Base-by-base conservation (phyloP, 1,284 basidiomycete species). In the Ceraceosorus guamensis region DNA sequence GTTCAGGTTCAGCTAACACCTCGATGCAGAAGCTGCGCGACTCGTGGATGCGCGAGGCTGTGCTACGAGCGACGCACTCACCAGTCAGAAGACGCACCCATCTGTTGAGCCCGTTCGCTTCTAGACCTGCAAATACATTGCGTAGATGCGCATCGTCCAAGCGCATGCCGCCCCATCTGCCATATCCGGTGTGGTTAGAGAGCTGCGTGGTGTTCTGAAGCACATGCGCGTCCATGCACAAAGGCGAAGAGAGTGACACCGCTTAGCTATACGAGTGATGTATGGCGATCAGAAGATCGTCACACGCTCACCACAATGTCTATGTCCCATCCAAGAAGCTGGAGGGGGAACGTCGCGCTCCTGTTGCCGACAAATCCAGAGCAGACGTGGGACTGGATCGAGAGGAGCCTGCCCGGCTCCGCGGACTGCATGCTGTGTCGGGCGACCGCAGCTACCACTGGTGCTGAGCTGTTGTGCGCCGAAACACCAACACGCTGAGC, bases 271-370 rank as follows among this genome's bases (percentile, higher is more conserved):
- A n/a, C n/a, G n/a, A n/a, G n/a, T n/a, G n/a, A n/a, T n/a, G n/a
- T n/a, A n/a, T n/a, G n/a, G n/a, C n/a, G n/a, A n/a, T n/a, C n/a
- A n/a, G n/a, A n/a, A n/a, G n/a, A n/a, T n/a, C n/a, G n/a, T n/a
- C n/a, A n/a, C n/a, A n/a, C n/a, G n/a, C n/a, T n/a, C n/a, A n/a
- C n/a, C n/a, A n/a, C n/a, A n/a, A 89, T 90, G 79, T 98, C 93
- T 44, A 97, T 91, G 66, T 98, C 91, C 79, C 88, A 97, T 30
- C 91, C 93, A 46, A 97, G 83, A 59, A 89, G 86, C 77, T 97
- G 92, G 13, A 97, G 82, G 0, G 93, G 92, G 73, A 99, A 96
- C 0, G 90, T 87, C 0, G 93, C 93, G 2, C 92, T 89, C 53
- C 81, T 77, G 63, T 83, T 83, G 50, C 82, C 92, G n/a, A 95